Percentiles rank a stretch among this genome's conserved stretches.
Conservation (phyloP, 1,284 basidiomycete species). For the Marasmius fiardii region DNA sequence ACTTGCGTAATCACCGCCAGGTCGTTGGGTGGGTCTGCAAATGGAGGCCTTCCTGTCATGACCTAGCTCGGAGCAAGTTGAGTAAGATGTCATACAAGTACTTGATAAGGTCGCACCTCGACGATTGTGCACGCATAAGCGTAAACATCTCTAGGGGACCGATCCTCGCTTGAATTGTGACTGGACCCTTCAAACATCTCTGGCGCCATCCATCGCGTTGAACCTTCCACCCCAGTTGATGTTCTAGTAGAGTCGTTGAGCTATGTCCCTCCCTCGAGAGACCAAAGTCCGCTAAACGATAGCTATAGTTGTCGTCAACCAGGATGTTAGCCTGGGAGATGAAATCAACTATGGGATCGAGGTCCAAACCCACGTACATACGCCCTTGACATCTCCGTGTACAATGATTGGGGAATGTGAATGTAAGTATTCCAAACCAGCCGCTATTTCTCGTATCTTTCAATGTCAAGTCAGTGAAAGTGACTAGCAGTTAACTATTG, state of each 20-base stretch:
- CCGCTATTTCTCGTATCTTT: constrained; percentile 9
- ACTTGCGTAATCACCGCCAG: too few species aligned
- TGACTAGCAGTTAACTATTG: not conserved
- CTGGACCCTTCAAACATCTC: not conserved
- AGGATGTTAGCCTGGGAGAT: constrained; percentile 6
- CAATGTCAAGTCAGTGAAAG: not conserved
- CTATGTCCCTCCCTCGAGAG: not conserved
- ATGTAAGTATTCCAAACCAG: constrained; percentile 11
- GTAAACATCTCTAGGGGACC: constrained; percentile 8
- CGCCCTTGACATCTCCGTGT: constrained; percentile 11
- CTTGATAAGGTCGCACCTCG: constrained; percentile 7
- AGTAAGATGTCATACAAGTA: too few species aligned
- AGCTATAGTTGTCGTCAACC: not conserved
- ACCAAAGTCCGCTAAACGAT: not conserved
- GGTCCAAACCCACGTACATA: not conserved
- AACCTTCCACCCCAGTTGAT: not conserved
- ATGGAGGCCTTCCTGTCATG: too few species aligned
- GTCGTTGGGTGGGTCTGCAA: too few species aligned
- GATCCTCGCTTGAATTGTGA: not conserved
- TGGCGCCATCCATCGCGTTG: constrained; percentile 5
- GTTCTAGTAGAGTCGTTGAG: not conserved
- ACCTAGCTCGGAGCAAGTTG: too few species aligned
- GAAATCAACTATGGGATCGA: not conserved
- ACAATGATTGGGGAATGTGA: constrained; percentile 1
- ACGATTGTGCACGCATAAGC: constrained; percentile 13